These are phyloP conservation scores for Pholiota molesta DNA, from an alignment of 768 basidiomycete species.

Conservation along the genomic window DNA sequence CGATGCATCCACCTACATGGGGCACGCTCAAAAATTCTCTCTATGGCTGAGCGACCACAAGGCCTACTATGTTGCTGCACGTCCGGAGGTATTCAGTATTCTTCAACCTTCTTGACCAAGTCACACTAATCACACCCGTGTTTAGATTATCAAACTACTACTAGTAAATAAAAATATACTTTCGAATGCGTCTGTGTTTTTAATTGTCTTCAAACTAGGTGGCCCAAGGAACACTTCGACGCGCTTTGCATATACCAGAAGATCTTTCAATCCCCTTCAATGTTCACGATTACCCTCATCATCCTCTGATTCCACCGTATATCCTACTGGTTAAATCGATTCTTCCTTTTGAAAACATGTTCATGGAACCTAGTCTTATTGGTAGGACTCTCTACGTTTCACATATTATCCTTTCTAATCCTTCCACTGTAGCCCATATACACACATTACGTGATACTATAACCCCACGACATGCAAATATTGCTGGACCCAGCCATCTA, in stretches of 20 bases:
- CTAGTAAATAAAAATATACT: slow-evolving; percentile 33
- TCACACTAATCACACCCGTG: slow-evolving; percentile 4
- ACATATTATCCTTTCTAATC: background rate
- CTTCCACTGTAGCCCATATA: slow-evolving; percentile 2
- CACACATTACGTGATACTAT: background rate
- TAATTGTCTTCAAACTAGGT: slow-evolving; percentile 28
- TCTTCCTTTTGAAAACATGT: slow-evolving; percentile 29
- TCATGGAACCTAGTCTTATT: slow-evolving; percentile 35
- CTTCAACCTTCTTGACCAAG: background rate
- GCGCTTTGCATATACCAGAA: slow-evolving; percentile 25
- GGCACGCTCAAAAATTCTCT: slow-evolving; percentile 39
- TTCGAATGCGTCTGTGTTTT: background rate
- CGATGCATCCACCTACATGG: slow-evolving; percentile 27
- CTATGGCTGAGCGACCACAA: slow-evolving; percentile 48
- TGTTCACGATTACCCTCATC: slow-evolving; percentile 27
- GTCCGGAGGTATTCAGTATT: slow-evolving; percentile 43
- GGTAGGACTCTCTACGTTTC: slow-evolving; percentile 26
- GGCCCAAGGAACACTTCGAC: slow-evolving; percentile 39
- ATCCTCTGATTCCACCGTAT: slow-evolving; percentile 40
- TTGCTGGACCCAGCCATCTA: background rate
- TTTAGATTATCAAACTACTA: slow-evolving; percentile 53
- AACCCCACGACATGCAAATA: background rate
- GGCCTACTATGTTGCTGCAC: slow-evolving; percentile 55
- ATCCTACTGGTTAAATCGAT: slow-evolving; percentile 35
- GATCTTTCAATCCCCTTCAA: slow-evolving; percentile 31